Base-by-base conservation (phyloP, 1,284 basidiomycete species). In the Bjerkandera adusta region DNA sequence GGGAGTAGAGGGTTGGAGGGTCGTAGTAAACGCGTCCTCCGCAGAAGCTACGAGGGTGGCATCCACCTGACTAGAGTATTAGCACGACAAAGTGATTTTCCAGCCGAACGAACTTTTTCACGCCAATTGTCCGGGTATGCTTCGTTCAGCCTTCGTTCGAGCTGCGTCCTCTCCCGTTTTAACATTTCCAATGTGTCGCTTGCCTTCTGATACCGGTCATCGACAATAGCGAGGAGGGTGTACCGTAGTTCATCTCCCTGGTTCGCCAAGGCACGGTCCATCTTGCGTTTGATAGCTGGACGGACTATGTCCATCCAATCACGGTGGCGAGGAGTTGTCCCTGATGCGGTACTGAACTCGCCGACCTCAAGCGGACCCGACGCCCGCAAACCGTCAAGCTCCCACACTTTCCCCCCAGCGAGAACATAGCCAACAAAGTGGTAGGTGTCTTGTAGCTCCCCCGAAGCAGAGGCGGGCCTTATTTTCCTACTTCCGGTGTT, bases 381-480 rank as follows among this genome's bases (percentile, higher is more conserved):
- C 3, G 48, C 26, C 33, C 63, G 60, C 30, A 69, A 55, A 5
- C 69, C 68, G 48, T 71, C 66, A 41, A 83, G 71, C 58, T 83
- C 80, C 79, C 79, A 83, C 8, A 83, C 79, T 53, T 80, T 79
- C 3, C 78, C 79, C 51, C 72, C 66, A 0, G 73, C 73, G 4
- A 80, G 79, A 21, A 82, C 76, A 54, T 82, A 83, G 10, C 77
- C 79, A 48, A 82, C 80, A 66, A 80, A 83, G 57, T 83, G 80
- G 61, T 75, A 83, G 0, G 68, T 66, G 41, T 80, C 78, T 47
- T 76, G 67, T 25, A 64, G 59, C 20, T 66, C 62, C 4, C 57
- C 54, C 22, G 53, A 55, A 22, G 59, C 15, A 25, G 36, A 27
- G 15, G 20, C 20, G 13, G 29, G 15, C 57, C 41, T 51, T 47